Evolutionary conservation across 176 grass and related monocot genomes (phyloP).

Genomic region (Bothriochloa decipiens): DNA sequence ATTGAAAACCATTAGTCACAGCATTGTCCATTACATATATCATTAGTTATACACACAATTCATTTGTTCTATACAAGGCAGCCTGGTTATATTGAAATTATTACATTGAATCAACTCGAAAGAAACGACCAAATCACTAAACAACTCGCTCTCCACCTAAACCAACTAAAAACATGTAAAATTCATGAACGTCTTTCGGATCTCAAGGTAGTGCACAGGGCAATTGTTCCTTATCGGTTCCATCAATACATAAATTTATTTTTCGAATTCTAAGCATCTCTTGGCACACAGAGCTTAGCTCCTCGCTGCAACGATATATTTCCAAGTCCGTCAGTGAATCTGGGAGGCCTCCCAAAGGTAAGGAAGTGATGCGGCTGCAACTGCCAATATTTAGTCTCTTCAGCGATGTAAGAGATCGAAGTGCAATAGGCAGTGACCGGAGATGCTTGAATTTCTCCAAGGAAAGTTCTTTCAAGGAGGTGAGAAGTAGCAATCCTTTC

Average conservation of each 20-base stretch:
- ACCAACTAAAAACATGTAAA: too few species aligned
- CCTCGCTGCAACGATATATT: not conserved
- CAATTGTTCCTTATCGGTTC: not conserved
- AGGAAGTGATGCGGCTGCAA: constrained; percentile 3
- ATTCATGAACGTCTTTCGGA: too few species aligned
- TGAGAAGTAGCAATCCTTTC: constrained; percentile 24
- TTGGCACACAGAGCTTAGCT: not conserved
- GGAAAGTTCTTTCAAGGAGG: not conserved
- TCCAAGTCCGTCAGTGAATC: constrained; percentile 3
- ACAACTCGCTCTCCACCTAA: too few species aligned
- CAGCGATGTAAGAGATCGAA: constrained; percentile 12
- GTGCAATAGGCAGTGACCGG: not conserved
- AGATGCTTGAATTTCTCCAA: not conserved
- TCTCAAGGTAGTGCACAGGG: too few species aligned
- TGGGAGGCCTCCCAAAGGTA: constrained; percentile 20
- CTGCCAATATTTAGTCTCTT: not conserved
- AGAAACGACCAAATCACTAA: too few species aligned
- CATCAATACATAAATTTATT: constrained; percentile 13
- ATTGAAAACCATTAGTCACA: too few species aligned
- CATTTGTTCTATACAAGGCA: too few species aligned
- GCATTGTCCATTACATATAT: too few species aligned
- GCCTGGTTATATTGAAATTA: too few species aligned
- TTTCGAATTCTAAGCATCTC: not conserved
- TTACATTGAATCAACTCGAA: too few species aligned
- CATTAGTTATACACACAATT: too few species aligned